Evolutionary conservation across 2,329 filamentous ascomycete genomes (phyloP).

Genomic region (Verticillium dahliae): DNA sequence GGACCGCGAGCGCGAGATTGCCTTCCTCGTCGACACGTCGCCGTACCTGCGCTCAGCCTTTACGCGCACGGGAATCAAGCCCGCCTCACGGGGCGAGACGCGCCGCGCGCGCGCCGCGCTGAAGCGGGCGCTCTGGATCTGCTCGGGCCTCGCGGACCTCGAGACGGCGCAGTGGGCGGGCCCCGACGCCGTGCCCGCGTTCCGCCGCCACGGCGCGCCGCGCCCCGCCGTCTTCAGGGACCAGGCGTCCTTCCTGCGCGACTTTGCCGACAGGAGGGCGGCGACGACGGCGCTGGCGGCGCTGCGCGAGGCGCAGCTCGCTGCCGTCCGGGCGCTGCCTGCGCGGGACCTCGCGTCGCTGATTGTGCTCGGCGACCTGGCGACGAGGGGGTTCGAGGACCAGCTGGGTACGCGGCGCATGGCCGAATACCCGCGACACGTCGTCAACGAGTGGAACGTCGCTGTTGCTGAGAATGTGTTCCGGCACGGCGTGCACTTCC

Average conservation of each 20-base stretch:
- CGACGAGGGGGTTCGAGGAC: conserved; percentile 7
- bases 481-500: conserved; percentile 10
- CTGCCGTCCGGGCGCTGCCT: background rate
- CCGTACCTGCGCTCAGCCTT: conserved; percentile 1
- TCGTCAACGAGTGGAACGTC: conserved; percentile 6
- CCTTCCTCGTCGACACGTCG: conserved; percentile 5
- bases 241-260: background rate
- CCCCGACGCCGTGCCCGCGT: background rate
- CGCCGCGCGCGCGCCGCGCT: conserved; percentile 1
- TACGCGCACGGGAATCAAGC: background rate
- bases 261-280: background rate
- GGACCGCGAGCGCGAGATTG: conserved; percentile 6
- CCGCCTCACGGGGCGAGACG: background rate
- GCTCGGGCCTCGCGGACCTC: conserved; percentile 8
- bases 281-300: background rate
- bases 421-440: background rate
- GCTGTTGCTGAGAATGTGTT: conserved; percentile 9
- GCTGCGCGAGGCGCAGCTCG: conserved; percentile 7
- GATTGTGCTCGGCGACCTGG: conserved; percentile 4
- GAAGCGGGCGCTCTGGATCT: conserved; percentile 8
- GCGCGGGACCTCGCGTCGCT: conserved; percentile 7
- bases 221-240: background rate
- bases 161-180: conserved; percentile 1
- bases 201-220: background rate
- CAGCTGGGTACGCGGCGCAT: background rate